phyloP scores from a whole-genome alignment of 495 filamentous ascomycete genomes.

The Aspergillus steynii region DNA sequence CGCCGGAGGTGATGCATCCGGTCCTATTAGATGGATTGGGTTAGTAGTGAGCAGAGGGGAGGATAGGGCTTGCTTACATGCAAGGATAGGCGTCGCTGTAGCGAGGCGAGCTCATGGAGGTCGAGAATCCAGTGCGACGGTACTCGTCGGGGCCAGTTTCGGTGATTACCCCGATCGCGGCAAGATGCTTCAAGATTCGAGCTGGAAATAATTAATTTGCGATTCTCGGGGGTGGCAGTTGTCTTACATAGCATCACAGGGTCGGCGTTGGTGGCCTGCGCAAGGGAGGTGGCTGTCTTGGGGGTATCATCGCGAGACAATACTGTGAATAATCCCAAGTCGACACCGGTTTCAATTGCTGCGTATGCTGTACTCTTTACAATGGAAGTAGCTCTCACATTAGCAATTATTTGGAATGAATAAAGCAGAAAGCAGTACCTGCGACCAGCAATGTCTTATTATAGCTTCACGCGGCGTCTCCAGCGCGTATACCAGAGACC shows the following conservation, averaged over 20 bases:
- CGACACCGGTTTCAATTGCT: slow-evolving; percentile 26
- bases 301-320: slow-evolving; percentile 25
- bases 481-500: no score
- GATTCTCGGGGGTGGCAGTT: neutral
- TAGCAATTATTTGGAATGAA: no score
- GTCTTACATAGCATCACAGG: slow-evolving; percentile 26
- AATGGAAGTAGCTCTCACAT: neutral
- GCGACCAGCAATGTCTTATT: no score
- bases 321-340: slow-evolving; percentile 30
- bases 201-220: slow-evolving; percentile 4
- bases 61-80: slow-evolving; percentile 11
- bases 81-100: slow-evolving; percentile 28
- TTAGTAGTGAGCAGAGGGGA: neutral
- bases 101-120: slow-evolving; percentile 32
- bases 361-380: slow-evolving; percentile 20
- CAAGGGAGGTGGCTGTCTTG: slow-evolving; percentile 25
- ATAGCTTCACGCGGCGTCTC: no score
- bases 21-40: slow-evolving; percentile 10
- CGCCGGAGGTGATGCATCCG: slow-evolving; percentile 19
- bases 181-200: slow-evolving; percentile 45
- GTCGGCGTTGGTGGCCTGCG: slow-evolving; percentile 26
- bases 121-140: slow-evolving; percentile 34
- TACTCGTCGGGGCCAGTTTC: slow-evolving; percentile 44
- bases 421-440: no score
- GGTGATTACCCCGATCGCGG: slow-evolving; percentile 42